Percentiles rank a stretch among this genome's conserved stretches.
Evolutionary conservation across 352 stramenopile genomes (phyloP).

Genomic region (Globisporangium splendens): DNA sequence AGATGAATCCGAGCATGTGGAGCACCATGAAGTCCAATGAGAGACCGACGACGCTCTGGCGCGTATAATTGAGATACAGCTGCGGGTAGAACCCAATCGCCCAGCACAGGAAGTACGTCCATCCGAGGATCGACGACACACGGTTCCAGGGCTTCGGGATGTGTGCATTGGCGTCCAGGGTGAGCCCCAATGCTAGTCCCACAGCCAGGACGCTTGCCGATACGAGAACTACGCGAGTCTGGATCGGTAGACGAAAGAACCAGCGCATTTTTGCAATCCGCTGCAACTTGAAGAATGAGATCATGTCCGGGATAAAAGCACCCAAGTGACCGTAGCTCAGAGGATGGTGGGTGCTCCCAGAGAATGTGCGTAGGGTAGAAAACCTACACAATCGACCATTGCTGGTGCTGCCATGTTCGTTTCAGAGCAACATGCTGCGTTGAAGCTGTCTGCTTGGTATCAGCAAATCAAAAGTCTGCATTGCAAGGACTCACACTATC

Average conservation of each 20-base stretch:
- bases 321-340: too few relatives aligned
- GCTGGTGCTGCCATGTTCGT: too few relatives aligned
- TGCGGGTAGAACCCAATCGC: conserved; percentile 91
- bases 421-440: too few relatives aligned
- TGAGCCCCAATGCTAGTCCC: conserved; percentile 54
- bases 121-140: conserved; percentile 87
- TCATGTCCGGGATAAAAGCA: too few relatives aligned
- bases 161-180: conserved; percentile 67
- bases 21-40: conserved; percentile 92
- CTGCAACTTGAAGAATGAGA: not conserved
- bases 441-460: conserved; percentile 4
- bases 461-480: not conserved
- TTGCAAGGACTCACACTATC: not conserved
- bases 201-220: conserved; percentile 48
- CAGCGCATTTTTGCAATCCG: not conserved
- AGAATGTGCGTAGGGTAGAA: not conserved
- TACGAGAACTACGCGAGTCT: conserved; percentile 39
- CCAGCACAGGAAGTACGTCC: conserved; percentile 92
- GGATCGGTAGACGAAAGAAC: conserved; percentile 20
- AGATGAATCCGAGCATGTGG: conserved; percentile 94
- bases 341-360: not conserved
- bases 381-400: not conserved
- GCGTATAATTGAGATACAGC: conserved; percentile 91
- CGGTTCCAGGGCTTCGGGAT: conserved; percentile 84
- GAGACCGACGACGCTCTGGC: conserved; percentile 87